A percentile compares a stretch with the other conserved stretches of the same genome.
These are phyloP conservation scores for Boletus reticuloceps DNA, from an alignment of 768 basidiomycete genomes.

Conservation along the genomic window DNA sequence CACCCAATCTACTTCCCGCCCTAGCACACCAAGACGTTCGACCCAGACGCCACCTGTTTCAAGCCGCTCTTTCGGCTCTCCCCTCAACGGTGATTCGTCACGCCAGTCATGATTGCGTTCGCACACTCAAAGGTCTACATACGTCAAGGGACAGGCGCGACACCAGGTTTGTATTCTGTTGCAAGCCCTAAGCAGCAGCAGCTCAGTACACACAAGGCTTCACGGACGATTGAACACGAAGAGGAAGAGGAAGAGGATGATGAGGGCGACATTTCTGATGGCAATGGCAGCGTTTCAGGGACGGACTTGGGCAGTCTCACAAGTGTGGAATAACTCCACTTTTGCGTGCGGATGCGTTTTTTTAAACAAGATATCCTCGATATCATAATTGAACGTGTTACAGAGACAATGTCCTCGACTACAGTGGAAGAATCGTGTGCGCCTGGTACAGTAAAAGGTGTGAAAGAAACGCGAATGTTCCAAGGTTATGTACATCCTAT, in stretches of 20 bases:
- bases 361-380: not conserved
- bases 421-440: not conserved
- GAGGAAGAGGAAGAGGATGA: slow-evolving; percentile 23
- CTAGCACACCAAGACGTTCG: slow-evolving; percentile 28
- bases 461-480: not conserved
- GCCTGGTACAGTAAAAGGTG: not conserved
- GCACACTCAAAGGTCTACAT: slow-evolving; percentile 33
- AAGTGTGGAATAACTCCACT: slow-evolving; percentile 41
- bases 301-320: slow-evolving; percentile 49
- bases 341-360: not conserved
- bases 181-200: slow-evolving; percentile 19
- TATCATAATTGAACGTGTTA: not conserved
- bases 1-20: slow-evolving; percentile 21
- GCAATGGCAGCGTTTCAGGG: slow-evolving; percentile 38
- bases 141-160: slow-evolving; percentile 32
- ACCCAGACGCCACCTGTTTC: slow-evolving; percentile 26
- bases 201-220: slow-evolving; percentile 21
- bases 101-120: slow-evolving; percentile 36
- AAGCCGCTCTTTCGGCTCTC: slow-evolving; percentile 35
- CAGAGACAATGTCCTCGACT: slow-evolving; percentile 1
- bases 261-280: slow-evolving; percentile 36
- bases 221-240: slow-evolving; percentile 5
- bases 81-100: slow-evolving; percentile 50
- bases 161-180: slow-evolving; percentile 21
- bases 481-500: not conserved